Base-by-base conservation (phyloP, 306 rosid genomes). In the Rubus idaeus region DNA sequence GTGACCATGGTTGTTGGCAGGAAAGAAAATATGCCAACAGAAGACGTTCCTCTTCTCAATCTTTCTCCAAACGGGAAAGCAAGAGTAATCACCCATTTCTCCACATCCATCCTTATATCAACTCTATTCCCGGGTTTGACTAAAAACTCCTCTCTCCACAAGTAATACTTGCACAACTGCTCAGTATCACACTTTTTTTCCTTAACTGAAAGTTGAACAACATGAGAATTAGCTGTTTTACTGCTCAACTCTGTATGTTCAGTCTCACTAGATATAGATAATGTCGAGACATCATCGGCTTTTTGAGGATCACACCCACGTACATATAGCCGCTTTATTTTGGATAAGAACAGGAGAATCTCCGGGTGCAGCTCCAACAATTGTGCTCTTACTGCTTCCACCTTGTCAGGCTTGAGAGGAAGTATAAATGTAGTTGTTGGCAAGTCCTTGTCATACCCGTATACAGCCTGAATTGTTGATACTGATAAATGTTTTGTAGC, bases 31-130 rank as follows among this genome's bases (percentile, higher is more conserved):
- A 80, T 40, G 10, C 83, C 75, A 45, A 55, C 49, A 21, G 75
- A 57, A 0, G 60, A 39, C 1, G 35, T 42, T 52, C 73, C 84
- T 35, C 73, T 50, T 3, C 30, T 39, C 9, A 75, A 73, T 1
- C 84, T 21, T 45, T 51, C 40, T 52, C 70, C 84, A 75, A 44
- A 64, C n/a, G 84, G 80, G 14, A 77, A 81, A 71, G 81, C 84
- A n/a, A 81, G 78, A 18, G 80, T 62, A 30, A 76, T 64, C 4
- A 69, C 53, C 78, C 78, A 72, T 39, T 73, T 39, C 9, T 82
- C 60, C 26, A 46, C 71, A 16, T 77, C 85, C 46, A 65, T 44
- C 42, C 85, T 77, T 8, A 23, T 44, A 9, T 49, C 44, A 17
- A 77, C 82, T 74, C 39, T 65, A 21, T 66, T 77, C 8, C 21